phyloP scores from a whole-genome alignment of 2,329 filamentous ascomycete genomes.

The Trichoderma polysporum region DNA sequence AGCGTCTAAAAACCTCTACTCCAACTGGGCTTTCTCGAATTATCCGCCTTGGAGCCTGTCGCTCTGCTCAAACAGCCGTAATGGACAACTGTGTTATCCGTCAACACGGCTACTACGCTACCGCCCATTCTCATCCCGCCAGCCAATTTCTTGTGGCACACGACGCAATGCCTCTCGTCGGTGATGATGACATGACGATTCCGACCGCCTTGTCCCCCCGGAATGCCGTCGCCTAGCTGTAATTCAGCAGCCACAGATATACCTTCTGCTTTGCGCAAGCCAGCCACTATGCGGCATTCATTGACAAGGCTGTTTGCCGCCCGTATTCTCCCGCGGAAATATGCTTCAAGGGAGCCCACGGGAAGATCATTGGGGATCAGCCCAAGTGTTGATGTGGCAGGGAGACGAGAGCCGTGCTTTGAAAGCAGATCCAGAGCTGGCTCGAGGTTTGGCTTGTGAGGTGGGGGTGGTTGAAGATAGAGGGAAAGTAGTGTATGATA shows the following conservation, averaged over 20 bases:
- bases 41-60: constrained; percentile 38
- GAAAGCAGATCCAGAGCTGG: constrained; percentile 87
- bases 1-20: constrained; percentile 37
- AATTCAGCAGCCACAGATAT: constrained; percentile 74
- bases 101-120: constrained; percentile 86
- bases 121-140: constrained; percentile 82
- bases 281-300: constrained; percentile 73
- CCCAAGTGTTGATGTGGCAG: constrained; percentile 79
- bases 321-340: constrained; percentile 89
- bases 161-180: constrained; percentile 86
- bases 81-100: constrained; percentile 79
- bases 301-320: constrained; percentile 80
- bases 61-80: constrained; percentile 69
- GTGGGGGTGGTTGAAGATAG: constrained; percentile 78
- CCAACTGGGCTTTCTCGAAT: constrained; percentile 37
- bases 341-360: constrained; percentile 77
- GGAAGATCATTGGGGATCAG: constrained; percentile 81
- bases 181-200: constrained; percentile 73
- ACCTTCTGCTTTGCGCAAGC: constrained; percentile 74
- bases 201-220: constrained; percentile 51
- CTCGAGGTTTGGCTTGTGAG: constrained; percentile 68
- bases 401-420: constrained; percentile 86
- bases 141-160: constrained; percentile 90
- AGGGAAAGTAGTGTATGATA: constrained; percentile 89
- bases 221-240: constrained; percentile 67